A percentile compares a stretch with the other conserved stretches of the same genome.
Evolutionary conservation across 78 protist genomes (phyloP).

Genomic region (Trichosphaerium sp.): DNA sequence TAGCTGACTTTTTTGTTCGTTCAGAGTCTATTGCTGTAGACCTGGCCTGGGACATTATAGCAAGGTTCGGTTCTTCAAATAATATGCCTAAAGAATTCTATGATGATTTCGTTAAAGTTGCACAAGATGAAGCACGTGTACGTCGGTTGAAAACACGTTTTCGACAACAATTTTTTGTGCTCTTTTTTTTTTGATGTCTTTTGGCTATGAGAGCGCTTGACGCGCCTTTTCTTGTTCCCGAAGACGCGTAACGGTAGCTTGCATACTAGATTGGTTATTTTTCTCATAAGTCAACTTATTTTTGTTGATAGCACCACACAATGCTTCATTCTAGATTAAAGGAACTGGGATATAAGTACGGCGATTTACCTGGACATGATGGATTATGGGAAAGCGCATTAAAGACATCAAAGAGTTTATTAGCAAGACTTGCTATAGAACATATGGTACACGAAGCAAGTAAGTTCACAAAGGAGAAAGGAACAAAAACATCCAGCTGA

Average conservation of each 20-base stretch:
- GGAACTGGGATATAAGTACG: background rate
- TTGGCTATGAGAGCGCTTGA: background rate
- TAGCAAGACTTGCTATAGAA: conserved; percentile 19
- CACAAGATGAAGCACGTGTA: background rate
- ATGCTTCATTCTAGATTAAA: background rate
- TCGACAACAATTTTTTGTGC: background rate
- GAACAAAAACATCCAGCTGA: no score
- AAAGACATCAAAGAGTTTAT: conserved; percentile 4
- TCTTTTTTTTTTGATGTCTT: background rate
- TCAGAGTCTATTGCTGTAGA: no score
- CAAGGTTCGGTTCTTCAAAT: background rate
- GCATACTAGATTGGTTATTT: no score
- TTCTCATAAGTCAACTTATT: no score
- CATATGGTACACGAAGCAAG: conserved; percentile 34
- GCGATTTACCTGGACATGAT: background rate
- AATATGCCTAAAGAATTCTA: background rate
- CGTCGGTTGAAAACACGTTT: background rate
- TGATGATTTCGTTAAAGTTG: background rate
- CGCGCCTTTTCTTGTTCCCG: background rate
- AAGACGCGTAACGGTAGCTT: no score
- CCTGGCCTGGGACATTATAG: background rate
- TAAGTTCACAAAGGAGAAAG: no score
- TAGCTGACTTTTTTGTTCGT: no score
- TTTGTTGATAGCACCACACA: background rate
- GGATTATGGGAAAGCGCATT: conserved; percentile 5